Evolutionary conservation across 208 protist genomes (phyloP), one percentile per base, ranked within the genome.

Genomic region (Angomonas deanei): DNA sequence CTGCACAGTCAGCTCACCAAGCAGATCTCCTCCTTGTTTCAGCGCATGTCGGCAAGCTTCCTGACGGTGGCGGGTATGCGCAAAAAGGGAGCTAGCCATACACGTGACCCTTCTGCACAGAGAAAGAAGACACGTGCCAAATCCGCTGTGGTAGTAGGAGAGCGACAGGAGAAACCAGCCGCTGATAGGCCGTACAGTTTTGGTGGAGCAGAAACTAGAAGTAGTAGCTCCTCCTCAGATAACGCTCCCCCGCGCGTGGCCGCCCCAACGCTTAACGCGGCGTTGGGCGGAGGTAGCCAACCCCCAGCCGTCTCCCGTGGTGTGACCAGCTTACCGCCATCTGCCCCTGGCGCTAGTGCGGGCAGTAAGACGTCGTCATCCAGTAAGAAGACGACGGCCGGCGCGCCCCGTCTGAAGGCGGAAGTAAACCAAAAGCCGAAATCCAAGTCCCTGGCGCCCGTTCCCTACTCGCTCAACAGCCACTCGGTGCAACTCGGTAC

Each of bases 31-130:
- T 66, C 61, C 0, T 70, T 94, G 34, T 61, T 80, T 49, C 88
- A 94, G 73, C 61, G 60, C 54, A 53, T 91, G 49, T 86, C 71
- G 26, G 69, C 74, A 33, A 80, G 67, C 60, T 84, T 92, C 61
- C 64, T 94, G 13, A 48, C 56, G 0, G 68, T 66, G 59, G 66
- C 76, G 6, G 76, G 76, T 15, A 67, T 26, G 6, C 31, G 52
- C 6, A 38, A 33, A n/a, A n/a, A n/a, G n/a, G n/a, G 36, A 8
- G 11, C 11, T n/a, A 42, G 15, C 36, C 36, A 42, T 15, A 15
- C 36, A 15, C 36, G 36, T n/a, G n/a, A n/a, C n/a, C n/a, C 36
- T 15, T 8, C 36, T n/a, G 36, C 36, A 42, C 11, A 15, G 36
- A n/a, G 27, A n/a, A 28, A 56, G 26, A 34, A 28, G 27, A 11